phyloP scores from a whole-genome alignment of 345 rosid species.

The Citrus cavaleriei region DNA sequence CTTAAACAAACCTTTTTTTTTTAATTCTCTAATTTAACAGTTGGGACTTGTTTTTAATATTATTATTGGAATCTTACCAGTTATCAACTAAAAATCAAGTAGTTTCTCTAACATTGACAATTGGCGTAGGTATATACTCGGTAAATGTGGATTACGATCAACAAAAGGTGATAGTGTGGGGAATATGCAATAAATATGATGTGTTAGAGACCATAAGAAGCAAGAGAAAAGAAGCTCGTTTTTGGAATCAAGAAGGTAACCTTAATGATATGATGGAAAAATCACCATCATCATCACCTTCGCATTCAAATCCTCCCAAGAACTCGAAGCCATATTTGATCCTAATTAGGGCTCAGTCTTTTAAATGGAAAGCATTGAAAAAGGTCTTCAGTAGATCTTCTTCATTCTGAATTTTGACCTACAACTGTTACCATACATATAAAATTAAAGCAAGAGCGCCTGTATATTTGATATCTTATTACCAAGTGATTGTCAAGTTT shows the following conservation, averaged over 20 bases:
- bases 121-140: slow-evolving; percentile 67
- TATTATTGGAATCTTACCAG: no score
- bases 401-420: slow-evolving; percentile 38
- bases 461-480: not conserved
- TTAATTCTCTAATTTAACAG: no score
- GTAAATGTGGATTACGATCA: slow-evolving; percentile 60
- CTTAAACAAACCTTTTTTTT: not conserved
- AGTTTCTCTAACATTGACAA: not conserved
- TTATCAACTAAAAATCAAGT: no score
- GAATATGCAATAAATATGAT: slow-evolving; percentile 75
- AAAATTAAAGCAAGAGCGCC: not conserved
- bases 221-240: slow-evolving; percentile 78
- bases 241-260: slow-evolving; percentile 63
- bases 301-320: not conserved
- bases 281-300: slow-evolving; percentile 3
- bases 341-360: slow-evolving; percentile 47
- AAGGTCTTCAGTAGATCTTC: slow-evolving; percentile 59
- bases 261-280: slow-evolving; percentile 21
- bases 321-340: slow-evolving; percentile 26
- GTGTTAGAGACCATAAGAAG: slow-evolving; percentile 52
- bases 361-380: slow-evolving; percentile 57
- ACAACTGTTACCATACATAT: not conserved
- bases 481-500: no score
- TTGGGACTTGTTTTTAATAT: no score
- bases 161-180: slow-evolving; percentile 90